Evolutionary conservation across 2,329 filamentous ascomycete genomes (phyloP), one percentile per base, ranked within the genome.

Genomic region (Mycosphaerella arachidis): DNA sequence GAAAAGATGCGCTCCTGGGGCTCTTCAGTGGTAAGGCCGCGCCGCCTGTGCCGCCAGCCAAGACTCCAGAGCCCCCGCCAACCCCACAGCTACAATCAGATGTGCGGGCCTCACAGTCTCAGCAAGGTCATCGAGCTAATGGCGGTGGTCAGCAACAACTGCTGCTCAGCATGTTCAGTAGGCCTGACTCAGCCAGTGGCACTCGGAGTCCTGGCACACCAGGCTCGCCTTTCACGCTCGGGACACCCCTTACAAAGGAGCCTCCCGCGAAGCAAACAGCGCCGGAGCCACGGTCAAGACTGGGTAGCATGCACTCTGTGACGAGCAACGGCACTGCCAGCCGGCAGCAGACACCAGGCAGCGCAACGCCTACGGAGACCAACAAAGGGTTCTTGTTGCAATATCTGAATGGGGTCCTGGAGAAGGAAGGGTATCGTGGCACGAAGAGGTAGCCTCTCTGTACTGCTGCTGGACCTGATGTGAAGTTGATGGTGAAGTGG

Each of bases 331-430:
- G 67, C 16, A 64, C 57, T 45, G 55, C 50, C 13, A 69, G 61
- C 27, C 63, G 65, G 8, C 59, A 60, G 50, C 63, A 66, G 20
- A 66, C 63, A 1, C 62, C 62, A 13, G 58, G 57, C 1, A 54
- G 52, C 46, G 62, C 57, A 10, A 70, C 71, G 31, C 68, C 71
- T 7, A 67, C 68, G 9, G 70, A 72, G 16, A 70, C 74, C 60
- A 67, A 67, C 9, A 74, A 72, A 62, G 71, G 68, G 40, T 72
- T 75, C 48, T 62, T 75, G 63, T 59, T 74, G 61, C 70, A 66
- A 37, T 75, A 71, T 57, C 60, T 75, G 20, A 73, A 74, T 62
- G 72, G 71, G 1, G 71, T 75, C 4, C 71, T 74, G 31, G 61
- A 67, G 64, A 71, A 70, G 54, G 71, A 72, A 59, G 71, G 70